phyloP scores from a whole-genome alignment of 2,329 filamentous ascomycete species.

The Leptographium radiaticola region DNA sequence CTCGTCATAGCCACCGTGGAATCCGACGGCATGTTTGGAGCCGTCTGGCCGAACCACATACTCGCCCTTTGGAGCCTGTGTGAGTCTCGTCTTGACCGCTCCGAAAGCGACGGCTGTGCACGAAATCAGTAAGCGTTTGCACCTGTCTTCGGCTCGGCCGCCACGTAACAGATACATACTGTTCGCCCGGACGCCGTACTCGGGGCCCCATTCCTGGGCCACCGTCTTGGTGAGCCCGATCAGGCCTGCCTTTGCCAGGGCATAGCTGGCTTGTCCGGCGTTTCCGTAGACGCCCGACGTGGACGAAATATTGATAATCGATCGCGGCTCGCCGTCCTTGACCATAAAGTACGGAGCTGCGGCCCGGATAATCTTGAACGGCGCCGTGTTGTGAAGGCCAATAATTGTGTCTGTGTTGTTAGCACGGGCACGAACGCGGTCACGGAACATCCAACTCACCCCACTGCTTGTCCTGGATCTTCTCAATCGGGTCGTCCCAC shows the following conservation, averaged over 20 bases:
- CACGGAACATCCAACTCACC: conserved; percentile 15
- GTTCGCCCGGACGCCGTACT: conserved; percentile 71
- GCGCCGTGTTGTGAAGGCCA: conserved; percentile 69
- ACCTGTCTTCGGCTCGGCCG: not conserved
- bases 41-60: conserved; percentile 68
- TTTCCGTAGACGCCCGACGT: conserved; percentile 78
- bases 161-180: conserved; percentile 17
- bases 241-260: conserved; percentile 72
- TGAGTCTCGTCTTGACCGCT: conserved; percentile 66
- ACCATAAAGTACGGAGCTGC: conserved; percentile 82
- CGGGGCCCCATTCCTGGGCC: conserved; percentile 81
- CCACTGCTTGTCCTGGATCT: conserved; percentile 86
- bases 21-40: conserved; percentile 25
- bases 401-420: conserved; percentile 53
- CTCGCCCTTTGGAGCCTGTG: conserved; percentile 68
- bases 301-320: conserved; percentile 72
- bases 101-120: conserved; percentile 64
- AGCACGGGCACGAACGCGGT: not conserved
- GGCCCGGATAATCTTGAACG: conserved; percentile 69
- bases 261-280: conserved; percentile 83
- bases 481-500: conserved; percentile 87
- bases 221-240: conserved; percentile 78
- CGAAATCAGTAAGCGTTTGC: not conserved
- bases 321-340: conserved; percentile 64
- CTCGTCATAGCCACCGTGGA: conserved; percentile 2